A percentile compares a stretch with the other conserved stretches of the same genome.
These are phyloP conservation scores for Thermoascus crustaceus DNA, from an alignment of 2,329 filamentous ascomycete genomes.

Conservation along the genomic window DNA sequence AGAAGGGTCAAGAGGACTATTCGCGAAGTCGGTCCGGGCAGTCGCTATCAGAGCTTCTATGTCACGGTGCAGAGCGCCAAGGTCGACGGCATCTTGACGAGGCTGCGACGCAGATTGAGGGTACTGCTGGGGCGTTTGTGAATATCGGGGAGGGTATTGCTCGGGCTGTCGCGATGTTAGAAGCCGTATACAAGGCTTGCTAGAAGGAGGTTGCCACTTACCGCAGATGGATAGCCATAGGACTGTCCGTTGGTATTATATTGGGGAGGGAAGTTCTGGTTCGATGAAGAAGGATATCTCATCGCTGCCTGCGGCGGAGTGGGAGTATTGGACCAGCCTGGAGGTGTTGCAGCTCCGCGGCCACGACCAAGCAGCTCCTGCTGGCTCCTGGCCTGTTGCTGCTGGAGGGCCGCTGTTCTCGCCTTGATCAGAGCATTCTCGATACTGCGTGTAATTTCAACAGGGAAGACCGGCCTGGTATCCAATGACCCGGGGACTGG, in stretches of 20 bases:
- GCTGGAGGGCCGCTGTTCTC: conserved; percentile 47
- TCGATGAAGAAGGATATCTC: conserved; percentile 30
- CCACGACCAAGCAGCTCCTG: conserved; percentile 47
- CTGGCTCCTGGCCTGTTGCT: conserved; percentile 44
- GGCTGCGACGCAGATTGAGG: conserved; percentile 15
- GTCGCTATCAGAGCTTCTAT: conserved; percentile 68
- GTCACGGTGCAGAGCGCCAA: conserved; percentile 73
- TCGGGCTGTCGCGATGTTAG: conserved; percentile 12
- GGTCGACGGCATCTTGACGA: conserved; percentile 39
- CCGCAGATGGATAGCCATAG: conserved; percentile 17
- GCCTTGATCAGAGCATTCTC: conserved; percentile 91
- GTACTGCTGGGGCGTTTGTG: conserved; percentile 21
- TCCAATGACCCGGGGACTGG: conserved; percentile 90
- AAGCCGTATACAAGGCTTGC: background rate
- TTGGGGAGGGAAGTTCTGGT: conserved; percentile 19
- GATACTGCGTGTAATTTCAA: conserved; percentile 79
- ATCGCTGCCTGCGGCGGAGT: conserved; percentile 56
- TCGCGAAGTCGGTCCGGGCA: conserved; percentile 65
- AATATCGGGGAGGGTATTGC: conserved; percentile 11
- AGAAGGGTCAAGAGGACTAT: conserved; percentile 65
- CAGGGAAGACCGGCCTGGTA: conserved; percentile 81
- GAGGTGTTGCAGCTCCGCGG: conserved; percentile 45
- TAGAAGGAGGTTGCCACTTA: conserved; percentile 9
- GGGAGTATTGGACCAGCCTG: conserved; percentile 62
- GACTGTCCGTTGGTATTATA: conserved; percentile 24